Evolutionary conservation across 306 rosid genomes (phyloP), one percentile per base, ranked within the genome.

Genomic region (Cicer bijugum): DNA sequence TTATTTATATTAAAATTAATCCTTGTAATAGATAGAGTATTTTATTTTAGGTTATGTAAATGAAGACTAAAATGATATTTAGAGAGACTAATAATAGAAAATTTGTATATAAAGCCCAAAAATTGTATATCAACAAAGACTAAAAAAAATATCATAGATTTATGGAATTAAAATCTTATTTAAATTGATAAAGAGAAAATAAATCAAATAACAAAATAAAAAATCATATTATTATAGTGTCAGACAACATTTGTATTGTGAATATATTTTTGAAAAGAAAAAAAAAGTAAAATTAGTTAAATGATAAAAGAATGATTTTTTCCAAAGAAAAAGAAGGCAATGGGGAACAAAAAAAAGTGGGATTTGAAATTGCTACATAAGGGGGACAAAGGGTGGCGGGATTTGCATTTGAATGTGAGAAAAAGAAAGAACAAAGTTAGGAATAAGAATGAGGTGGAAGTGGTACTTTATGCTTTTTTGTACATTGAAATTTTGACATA

Each of bases 341-440:
- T 56, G 72, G 75, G 52, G 47, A 69, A 64, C 7, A 55, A 44
- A 2, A 11, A 67, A 79, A 75, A 82, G 86, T 65, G 79, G 19
- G 81, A 74, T 83, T 86, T 85, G 86, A 88, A 90, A 75, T 86
- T 76, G 76, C 71, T 65, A 51, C 45, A 50, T 15, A 14, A 39
- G 28, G 56, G 17, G 42, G 37, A 19, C 6, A 69, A 19, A 19
- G 74, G 62, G 69, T 85, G 93, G 97, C 97, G 98, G 97, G 97
- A 69, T 89, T 76, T 86, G 89, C 75, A 85, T 91, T 91, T 91
- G 96, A 93, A 91, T 76, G 74, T 50, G 78, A 67, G 72, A 75
- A 72, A 19, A 65, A 81, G 19, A 33, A 59, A 10, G 63, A 47
- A 19, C 44, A 12, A 23, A 39, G 14, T 9, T 5, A 64, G n/a